phyloP scores from a whole-genome alignment of 1,284 basidiomycete species.

The Crepidotus sp. region DNA sequence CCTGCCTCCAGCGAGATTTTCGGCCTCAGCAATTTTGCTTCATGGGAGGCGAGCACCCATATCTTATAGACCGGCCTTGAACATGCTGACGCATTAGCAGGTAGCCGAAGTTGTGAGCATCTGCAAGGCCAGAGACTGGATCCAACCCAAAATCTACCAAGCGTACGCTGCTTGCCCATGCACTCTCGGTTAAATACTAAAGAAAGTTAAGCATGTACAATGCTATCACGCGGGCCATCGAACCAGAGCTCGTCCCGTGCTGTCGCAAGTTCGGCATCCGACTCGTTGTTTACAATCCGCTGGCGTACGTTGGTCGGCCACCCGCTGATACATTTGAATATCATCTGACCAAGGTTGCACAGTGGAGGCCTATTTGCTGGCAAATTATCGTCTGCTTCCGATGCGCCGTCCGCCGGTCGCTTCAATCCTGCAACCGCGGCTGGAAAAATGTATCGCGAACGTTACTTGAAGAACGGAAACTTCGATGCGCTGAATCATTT shows the following conservation, averaged over 20 bases:
- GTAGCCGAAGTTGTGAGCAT: conserved; percentile 49
- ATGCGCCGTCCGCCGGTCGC: conserved; percentile 26
- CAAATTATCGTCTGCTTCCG: conserved; percentile 29
- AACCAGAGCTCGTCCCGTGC: conserved; percentile 49
- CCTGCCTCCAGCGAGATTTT: conserved; percentile 32
- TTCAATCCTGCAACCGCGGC: conserved; percentile 25
- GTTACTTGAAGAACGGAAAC: conserved; percentile 38
- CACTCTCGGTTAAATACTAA: not conserved
- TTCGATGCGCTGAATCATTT: conserved; percentile 38
- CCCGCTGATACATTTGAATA: not conserved
- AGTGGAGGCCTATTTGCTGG: conserved; percentile 39
- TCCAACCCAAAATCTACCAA: conserved; percentile 29
- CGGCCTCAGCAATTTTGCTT: conserved; percentile 38
- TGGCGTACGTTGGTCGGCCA: conserved; percentile 10
- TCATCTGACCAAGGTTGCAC: not conserved
- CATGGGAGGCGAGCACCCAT: conserved; percentile 23
- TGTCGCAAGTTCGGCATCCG: conserved; percentile 46
- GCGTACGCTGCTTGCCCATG: conserved; percentile 17
- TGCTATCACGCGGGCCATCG: conserved; percentile 42
- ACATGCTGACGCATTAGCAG: conserved; percentile 20
- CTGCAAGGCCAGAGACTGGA: conserved; percentile 40
- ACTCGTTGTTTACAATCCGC: conserved; percentile 31
- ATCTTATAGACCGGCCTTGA: too few relatives aligned
- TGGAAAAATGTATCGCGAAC: conserved; percentile 34
- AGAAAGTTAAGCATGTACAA: conserved; percentile 37